phyloP scores from a whole-genome alignment of 2,329 filamentous ascomycete genomes.

The Sclerotinia glacialis region DNA sequence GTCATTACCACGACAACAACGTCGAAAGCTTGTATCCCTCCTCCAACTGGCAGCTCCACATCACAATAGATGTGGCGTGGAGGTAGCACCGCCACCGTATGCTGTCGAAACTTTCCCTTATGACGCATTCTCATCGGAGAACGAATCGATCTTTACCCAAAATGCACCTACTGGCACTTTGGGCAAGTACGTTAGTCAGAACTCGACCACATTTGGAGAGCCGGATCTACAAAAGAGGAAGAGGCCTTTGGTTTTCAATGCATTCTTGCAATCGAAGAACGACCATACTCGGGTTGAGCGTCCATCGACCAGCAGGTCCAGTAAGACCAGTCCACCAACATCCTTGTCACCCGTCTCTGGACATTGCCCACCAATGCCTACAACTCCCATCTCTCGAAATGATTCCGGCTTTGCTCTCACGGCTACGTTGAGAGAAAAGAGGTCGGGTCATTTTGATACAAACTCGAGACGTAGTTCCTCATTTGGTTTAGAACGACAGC shows the following conservation, averaged over 20 bases:
- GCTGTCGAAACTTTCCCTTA: slow-evolving; percentile 90
- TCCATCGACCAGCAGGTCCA: slow-evolving; percentile 70
- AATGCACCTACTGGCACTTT: slow-evolving; percentile 68
- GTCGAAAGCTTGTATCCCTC: slow-evolving; percentile 83
- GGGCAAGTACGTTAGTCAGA: slow-evolving; percentile 83
- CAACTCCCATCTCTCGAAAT: slow-evolving; percentile 78
- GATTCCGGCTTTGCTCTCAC: slow-evolving; percentile 89
- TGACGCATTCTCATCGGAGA: slow-evolving; percentile 86
- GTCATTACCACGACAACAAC: slow-evolving; percentile 79
- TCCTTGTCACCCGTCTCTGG: slow-evolving; percentile 74
- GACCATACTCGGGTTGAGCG: slow-evolving; percentile 68
- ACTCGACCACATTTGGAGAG: slow-evolving; percentile 82
- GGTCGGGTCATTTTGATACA: slow-evolving; percentile 81
- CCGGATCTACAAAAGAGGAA: slow-evolving; percentile 45
- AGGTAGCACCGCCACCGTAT: slow-evolving; percentile 86
- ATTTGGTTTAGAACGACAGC: slow-evolving; percentile 73
- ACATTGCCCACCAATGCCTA: slow-evolving; percentile 71
- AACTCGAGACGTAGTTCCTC: slow-evolving; percentile 87
- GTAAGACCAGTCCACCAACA: slow-evolving; percentile 58
- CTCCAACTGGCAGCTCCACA: slow-evolving; percentile 89
- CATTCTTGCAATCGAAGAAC: slow-evolving; percentile 74
- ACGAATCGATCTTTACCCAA: slow-evolving; percentile 73
- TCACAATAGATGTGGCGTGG: slow-evolving; percentile 80
- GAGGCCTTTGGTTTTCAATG: slow-evolving; percentile 79
- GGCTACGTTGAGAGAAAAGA: slow-evolving; percentile 85